Evolutionary conservation across 139 green algal species (phyloP).

Genomic region (Chlamydomonas sp.): DNA sequence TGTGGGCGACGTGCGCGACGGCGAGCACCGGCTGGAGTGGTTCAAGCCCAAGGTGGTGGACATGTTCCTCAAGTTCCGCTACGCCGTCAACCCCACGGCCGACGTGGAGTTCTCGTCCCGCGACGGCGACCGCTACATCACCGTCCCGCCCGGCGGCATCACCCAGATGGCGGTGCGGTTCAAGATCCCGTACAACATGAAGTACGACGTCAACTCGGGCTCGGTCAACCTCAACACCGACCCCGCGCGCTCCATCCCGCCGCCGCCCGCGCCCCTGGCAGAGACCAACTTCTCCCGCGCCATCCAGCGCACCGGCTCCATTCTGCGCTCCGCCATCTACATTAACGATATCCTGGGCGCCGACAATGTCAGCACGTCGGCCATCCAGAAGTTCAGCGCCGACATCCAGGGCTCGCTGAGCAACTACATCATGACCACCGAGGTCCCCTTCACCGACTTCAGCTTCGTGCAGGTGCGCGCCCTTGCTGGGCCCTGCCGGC

Average conservation of each 20-base stretch:
- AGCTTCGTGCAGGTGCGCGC: neutral
- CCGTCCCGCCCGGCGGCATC: slow-evolving; percentile 14
- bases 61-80: slow-evolving; percentile 32
- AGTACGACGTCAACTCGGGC: slow-evolving; percentile 38
- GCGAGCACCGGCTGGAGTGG: slow-evolving; percentile 16
- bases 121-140: slow-evolving; percentile 24
- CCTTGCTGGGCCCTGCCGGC: neutral
- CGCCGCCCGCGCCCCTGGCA: neutral
- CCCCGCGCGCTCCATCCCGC: neutral
- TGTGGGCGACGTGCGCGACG: neutral
- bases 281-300: slow-evolving; percentile 28
- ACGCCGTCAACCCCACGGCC: neutral
- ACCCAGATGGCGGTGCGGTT: slow-evolving; percentile 21
- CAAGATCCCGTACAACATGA: slow-evolving; percentile 40
- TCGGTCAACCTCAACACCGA: slow-evolving; percentile 36
- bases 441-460: slow-evolving; percentile 19
- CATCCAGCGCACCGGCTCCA: slow-evolving; percentile 1
- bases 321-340: slow-evolving; percentile 2
- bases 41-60: slow-evolving; percentile 39
- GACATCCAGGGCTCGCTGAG: slow-evolving; percentile 7
- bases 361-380: neutral
- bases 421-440: slow-evolving; percentile 21
- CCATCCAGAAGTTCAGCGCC: slow-evolving; percentile 12
- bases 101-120: slow-evolving; percentile 17
- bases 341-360: neutral